phyloP scores from a whole-genome alignment of 2,329 filamentous ascomycete species.

The Calonectria crousiana region DNA sequence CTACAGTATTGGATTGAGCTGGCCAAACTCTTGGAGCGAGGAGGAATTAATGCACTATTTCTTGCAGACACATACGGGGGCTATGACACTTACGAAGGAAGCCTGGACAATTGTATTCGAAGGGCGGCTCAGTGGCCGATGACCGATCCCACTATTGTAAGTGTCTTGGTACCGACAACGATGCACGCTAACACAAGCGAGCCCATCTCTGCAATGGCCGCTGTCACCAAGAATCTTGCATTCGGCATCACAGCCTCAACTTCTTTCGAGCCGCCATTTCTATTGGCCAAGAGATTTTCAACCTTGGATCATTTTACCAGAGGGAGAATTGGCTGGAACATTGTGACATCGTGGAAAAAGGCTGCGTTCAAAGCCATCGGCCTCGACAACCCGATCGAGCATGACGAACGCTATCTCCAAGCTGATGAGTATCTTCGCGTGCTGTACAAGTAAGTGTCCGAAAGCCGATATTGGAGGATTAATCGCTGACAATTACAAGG shows the following conservation, averaged over 20 bases:
- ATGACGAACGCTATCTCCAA: slow-evolving; percentile 71
- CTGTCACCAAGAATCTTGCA: slow-evolving; percentile 72
- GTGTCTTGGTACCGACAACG: slow-evolving; percentile 36
- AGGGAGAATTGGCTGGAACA: slow-evolving; percentile 75
- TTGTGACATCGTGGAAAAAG: slow-evolving; percentile 67
- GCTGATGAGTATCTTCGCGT: slow-evolving; percentile 73
- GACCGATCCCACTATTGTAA: slow-evolving; percentile 72
- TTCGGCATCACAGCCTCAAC: slow-evolving; percentile 75
- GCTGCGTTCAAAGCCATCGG: slow-evolving; percentile 73
- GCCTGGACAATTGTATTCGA: slow-evolving; percentile 70
- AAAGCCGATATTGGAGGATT: background rate
- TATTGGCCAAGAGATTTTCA: slow-evolving; percentile 72
- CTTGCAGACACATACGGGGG: slow-evolving; percentile 75
- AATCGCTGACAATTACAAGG: slow-evolving; percentile 41
- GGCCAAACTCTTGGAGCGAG: slow-evolving; percentile 71
- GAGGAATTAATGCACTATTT: slow-evolving; percentile 74
- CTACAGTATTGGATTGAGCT: slow-evolving; percentile 74
- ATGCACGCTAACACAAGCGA: slow-evolving; percentile 37
- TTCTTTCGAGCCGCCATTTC: slow-evolving; percentile 72
- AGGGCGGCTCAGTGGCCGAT: slow-evolving; percentile 74
- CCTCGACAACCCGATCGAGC: slow-evolving; percentile 67
- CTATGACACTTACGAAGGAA: slow-evolving; percentile 72
- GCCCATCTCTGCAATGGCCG: slow-evolving; percentile 75
- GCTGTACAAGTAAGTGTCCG: slow-evolving; percentile 66
- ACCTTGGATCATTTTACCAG: slow-evolving; percentile 72